Percentiles rank a stretch among this genome's conserved stretches.
Evolutionary conservation across 2,329 filamentous ascomycete species (phyloP).

Genomic region (Paramyrothecium sp.): DNA sequence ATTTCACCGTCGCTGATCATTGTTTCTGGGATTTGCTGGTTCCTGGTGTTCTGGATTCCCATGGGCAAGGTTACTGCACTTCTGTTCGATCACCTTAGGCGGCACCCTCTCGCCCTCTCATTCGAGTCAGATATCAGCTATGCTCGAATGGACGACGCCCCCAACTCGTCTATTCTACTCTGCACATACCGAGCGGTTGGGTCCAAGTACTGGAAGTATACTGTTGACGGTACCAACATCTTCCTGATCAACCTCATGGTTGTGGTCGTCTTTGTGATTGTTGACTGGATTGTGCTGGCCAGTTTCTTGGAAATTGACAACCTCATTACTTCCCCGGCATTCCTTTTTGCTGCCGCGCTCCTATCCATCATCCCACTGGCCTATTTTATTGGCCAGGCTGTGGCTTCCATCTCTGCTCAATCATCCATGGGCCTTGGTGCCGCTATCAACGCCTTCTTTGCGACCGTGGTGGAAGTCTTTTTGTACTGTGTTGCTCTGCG

Average conservation of each 20-base stretch:
- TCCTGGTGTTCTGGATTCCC: conserved; percentile 95
- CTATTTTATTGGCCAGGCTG: conserved; percentile 98
- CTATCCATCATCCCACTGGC: conserved; percentile 94
- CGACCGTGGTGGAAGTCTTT: conserved; percentile 95
- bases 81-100: conserved; percentile 84
- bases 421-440: conserved; percentile 98
- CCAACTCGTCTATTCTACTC: conserved; percentile 82
- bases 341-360: conserved; percentile 81
- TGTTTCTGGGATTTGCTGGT: conserved; percentile 88
- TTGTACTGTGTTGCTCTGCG: conserved; percentile 92
- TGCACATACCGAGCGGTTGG: conserved; percentile 97
- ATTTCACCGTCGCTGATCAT: conserved; percentile 83
- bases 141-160: conserved; percentile 67
- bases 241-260: conserved; percentile 97
- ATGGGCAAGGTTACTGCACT: conserved; percentile 96
- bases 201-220: conserved; percentile 98
- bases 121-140: conserved; percentile 86
- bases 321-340: conserved; percentile 76
- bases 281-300: conserved; percentile 83
- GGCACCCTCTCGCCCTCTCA: conserved; percentile 87
- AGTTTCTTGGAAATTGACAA: conserved; percentile 66
- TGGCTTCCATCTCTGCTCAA: conserved; percentile 96
- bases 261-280: conserved; percentile 89
- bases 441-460: conserved; percentile 97
- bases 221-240: conserved; percentile 96